phyloP scores from a whole-genome alignment of 768 basidiomycete species.

The Suillus hirtellus region DNA sequence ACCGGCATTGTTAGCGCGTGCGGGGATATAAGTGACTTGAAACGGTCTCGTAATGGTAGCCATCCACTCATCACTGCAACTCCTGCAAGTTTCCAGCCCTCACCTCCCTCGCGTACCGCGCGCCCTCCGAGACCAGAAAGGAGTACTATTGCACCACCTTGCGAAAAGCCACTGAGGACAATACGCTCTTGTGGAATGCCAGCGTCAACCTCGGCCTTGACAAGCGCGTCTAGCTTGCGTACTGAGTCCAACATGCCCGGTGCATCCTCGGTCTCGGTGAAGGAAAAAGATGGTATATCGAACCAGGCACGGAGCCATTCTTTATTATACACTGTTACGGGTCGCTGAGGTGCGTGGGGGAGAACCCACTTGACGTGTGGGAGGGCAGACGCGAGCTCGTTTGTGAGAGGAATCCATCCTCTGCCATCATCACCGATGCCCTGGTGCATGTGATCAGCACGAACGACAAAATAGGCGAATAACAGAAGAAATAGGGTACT shows the following conservation, averaged over 20 bases:
- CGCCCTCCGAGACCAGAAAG: conserved; percentile 57
- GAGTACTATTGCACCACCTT: conserved; percentile 80
- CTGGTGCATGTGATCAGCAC: conserved; percentile 35
- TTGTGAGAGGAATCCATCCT: conserved; percentile 78
- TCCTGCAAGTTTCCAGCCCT: conserved; percentile 67
- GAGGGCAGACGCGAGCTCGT: conserved; percentile 60
- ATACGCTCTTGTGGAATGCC: conserved; percentile 72
- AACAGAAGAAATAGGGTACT: conserved; percentile 1
- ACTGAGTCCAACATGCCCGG: conserved; percentile 62
- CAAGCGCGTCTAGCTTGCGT: conserved; percentile 61
- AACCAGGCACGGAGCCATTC: conserved; percentile 84
- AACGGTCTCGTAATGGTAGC: conserved; percentile 65
- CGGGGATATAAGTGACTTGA: conserved; percentile 61
- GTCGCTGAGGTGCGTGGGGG: conserved; percentile 34
- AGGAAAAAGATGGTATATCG: conserved; percentile 69
- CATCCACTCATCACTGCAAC: conserved; percentile 76
- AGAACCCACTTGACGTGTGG: conserved; percentile 88
- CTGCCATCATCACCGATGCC: conserved; percentile 74
- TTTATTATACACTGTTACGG: conserved; percentile 76
- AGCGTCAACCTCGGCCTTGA: conserved; percentile 70
- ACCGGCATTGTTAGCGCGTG: conserved; percentile 66
- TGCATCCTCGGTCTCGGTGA: conserved; percentile 62
- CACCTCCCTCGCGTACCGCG: conserved; percentile 28
- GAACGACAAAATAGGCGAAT: conserved; percentile 12
- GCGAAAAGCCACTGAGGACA: conserved; percentile 87